A percentile compares a stretch with the other conserved stretches of the same genome.
Conservation (phyloP, 768 basidiomycete species). For the Daedalea quercina region DNA sequence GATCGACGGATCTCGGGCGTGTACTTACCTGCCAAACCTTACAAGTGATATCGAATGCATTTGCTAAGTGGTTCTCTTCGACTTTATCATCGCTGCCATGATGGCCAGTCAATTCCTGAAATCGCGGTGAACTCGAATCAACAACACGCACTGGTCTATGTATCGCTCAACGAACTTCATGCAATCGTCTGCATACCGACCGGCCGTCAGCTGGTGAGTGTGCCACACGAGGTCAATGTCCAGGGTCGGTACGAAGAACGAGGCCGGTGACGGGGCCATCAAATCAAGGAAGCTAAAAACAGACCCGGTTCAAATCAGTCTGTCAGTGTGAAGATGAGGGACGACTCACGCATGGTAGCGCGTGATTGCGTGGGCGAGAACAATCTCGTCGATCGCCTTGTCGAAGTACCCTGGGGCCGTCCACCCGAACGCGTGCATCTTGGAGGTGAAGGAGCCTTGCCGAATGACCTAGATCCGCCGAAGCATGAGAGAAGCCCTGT, state of each 20-base stretch:
- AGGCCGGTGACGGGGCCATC: constrained; percentile 34
- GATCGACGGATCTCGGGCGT: constrained; percentile 6
- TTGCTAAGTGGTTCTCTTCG: constrained; percentile 36
- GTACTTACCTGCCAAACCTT: constrained; percentile 37
- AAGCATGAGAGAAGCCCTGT: too few species aligned
- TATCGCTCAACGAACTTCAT: constrained; percentile 34
- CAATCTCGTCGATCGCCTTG: constrained; percentile 29
- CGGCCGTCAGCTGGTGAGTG: constrained; percentile 55
- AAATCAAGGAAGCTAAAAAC: constrained; percentile 46
- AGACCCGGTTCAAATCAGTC: background rate
- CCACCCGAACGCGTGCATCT: constrained; percentile 52
- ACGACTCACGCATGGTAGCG: constrained; percentile 49
- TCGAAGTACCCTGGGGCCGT: constrained; percentile 36
- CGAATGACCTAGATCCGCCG: constrained; percentile 49
- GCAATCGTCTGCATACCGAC: constrained; percentile 40
- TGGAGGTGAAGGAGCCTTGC: constrained; percentile 47
- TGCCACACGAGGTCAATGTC: constrained; percentile 77
- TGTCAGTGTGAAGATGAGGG: background rate
- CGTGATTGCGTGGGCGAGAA: constrained; percentile 42
- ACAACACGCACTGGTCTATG: constrained; percentile 27
- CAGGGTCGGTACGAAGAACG: constrained; percentile 52
- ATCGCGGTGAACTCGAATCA: background rate
- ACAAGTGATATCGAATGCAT: constrained; percentile 44
- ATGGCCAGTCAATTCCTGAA: background rate
- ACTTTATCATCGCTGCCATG: constrained; percentile 40